Evolutionary conservation across 306 rosid species (phyloP), one percentile per base, ranked within the genome.

Genomic region (Dicorynia guianensis): DNA sequence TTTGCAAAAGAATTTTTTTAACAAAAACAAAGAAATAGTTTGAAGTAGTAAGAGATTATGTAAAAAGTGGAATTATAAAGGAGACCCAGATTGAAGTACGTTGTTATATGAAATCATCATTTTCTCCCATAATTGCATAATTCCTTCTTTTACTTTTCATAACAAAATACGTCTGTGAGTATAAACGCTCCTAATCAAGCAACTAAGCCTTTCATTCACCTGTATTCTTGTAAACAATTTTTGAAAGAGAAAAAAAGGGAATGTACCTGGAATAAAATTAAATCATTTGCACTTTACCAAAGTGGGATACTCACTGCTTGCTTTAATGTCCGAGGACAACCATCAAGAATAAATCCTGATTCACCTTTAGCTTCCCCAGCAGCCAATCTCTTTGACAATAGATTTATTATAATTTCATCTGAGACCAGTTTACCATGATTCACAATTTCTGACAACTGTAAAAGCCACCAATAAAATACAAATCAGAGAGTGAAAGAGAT

Each of bases 281-380:
- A 25, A 56, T 63, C 40, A 46, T 13, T 68, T 4, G 49, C 66
- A 63, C 63, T 73, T 69, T 36, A 74, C 35, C 62, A 69, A 69
- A 47, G 68, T 40, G 75, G 78, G 40, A 81, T 78, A 80, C 99
- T 86, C 83, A 92, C 97, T 58, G 97, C 97, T 84, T 95, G 99
- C 52, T 84, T 83, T 60, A 95, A 88, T 43, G 97, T 95, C 56
- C 99, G 88, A 18, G 99, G 99, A 76, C 92, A 95, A 34, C 99
- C 99, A 76, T 95, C 99, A n/a, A 95, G 99, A 87, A 95, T 95
- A 76, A 90, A 95, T 63, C 99, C 97, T 5, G 86, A 81, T 56
- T 90, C 92, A 4, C 93, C 97, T 76, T 92, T 90, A 11, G 85
- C 84, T 72, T 87, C 92, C 61, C 91, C 97, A 54, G 82, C 84